Percentiles rank a stretch among this genome's conserved stretches.
These are phyloP conservation scores for Verticillium zaregamsianum DNA, from an alignment of 2,329 filamentous ascomycete genomes.

Conservation along the genomic window DNA sequence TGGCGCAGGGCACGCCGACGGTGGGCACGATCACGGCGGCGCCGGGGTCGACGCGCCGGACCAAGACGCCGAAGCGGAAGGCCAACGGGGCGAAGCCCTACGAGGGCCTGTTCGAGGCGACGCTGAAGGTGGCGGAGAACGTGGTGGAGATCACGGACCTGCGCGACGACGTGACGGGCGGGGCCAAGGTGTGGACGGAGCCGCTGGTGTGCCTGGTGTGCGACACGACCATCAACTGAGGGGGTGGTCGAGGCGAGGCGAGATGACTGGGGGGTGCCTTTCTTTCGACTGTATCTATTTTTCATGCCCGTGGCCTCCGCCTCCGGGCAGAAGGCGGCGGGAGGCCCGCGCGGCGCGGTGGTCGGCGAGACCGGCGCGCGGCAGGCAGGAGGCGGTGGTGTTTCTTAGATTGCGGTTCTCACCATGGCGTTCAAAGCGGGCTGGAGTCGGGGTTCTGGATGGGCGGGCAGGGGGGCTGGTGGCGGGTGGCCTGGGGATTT, in stretches of 20 bases:
- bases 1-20: constrained; percentile 7
- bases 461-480: neutral
- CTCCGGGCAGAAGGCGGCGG: too few relatives aligned
- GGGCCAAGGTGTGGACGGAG: constrained; percentile 51
- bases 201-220: constrained; percentile 48
- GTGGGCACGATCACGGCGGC: constrained; percentile 5
- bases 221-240: constrained; percentile 29
- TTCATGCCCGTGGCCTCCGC: neutral
- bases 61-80: constrained; percentile 32
- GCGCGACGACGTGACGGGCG: constrained; percentile 40
- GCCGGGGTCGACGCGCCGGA: constrained; percentile 19
- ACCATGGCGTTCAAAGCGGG: neutral
- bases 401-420: neutral
- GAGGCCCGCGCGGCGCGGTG: too few relatives aligned
- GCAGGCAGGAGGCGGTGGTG: neutral
- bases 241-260: neutral
- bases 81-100: constrained; percentile 45
- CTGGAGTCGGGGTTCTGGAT: neutral
- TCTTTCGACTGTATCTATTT: neutral
- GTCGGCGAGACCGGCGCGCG: too few relatives aligned
- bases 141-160: constrained; percentile 49
- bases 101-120: constrained; percentile 47
- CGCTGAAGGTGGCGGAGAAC: constrained; percentile 31
- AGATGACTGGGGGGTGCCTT: neutral
- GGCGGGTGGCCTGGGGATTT: neutral